Evolutionary conservation across 345 rosid genomes (phyloP).

Genomic region (Pelargonium nanum): DNA sequence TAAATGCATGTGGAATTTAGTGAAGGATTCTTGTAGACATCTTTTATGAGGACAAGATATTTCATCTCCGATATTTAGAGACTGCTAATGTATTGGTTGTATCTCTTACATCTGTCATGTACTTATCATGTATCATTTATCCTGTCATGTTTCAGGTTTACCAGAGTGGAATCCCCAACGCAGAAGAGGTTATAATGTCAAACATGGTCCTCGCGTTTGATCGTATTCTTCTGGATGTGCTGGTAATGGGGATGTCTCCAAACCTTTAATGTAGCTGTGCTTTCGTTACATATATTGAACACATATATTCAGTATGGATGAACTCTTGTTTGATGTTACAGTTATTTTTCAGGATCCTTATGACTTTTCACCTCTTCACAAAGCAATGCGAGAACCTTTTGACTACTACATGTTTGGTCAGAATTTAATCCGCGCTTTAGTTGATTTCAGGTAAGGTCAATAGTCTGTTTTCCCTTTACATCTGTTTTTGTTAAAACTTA

Average conservation of each 20-base stretch:
- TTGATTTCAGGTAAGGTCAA: slow-evolving; percentile 68
- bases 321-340: slow-evolving; percentile 14
- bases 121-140: not conserved
- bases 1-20: too few species aligned
- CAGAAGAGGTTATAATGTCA: slow-evolving; percentile 54
- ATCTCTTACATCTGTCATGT: too few species aligned
- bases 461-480: slow-evolving; percentile 8
- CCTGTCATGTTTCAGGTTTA: slow-evolving; percentile 41
- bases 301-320: not conserved
- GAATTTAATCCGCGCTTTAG: slow-evolving; percentile 73
- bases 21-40: not conserved
- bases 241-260: slow-evolving; percentile 35
- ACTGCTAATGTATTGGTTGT: not conserved
- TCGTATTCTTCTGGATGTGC: slow-evolving; percentile 66
- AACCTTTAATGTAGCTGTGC: not conserved
- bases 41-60: not conserved
- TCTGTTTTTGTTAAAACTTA: not conserved
- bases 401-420: slow-evolving; percentile 94
- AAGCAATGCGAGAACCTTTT: slow-evolving; percentile 80
- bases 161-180: slow-evolving; percentile 51
- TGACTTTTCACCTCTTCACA: slow-evolving; percentile 67
- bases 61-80: not conserved
- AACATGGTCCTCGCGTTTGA: slow-evolving; percentile 79
- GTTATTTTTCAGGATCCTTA: slow-evolving; percentile 58
- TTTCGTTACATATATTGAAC: not conserved